phyloP scores from a whole-genome alignment of 148 eudicot species.

The Camellia sinensis region DNA sequence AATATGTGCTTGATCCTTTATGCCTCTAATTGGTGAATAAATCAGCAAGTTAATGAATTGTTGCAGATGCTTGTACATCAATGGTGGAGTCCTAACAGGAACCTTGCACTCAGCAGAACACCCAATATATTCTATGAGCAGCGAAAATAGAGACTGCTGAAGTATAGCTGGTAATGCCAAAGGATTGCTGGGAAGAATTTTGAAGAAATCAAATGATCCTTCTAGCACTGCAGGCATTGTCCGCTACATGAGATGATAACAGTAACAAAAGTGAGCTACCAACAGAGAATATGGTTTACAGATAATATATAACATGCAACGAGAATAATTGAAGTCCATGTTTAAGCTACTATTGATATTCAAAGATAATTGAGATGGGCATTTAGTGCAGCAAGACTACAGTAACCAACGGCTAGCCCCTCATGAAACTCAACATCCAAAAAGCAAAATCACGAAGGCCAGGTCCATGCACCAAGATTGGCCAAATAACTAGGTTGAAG shows the following conservation, averaged over 20 bases:
- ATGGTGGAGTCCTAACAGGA: slow-evolving; percentile 42
- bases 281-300: not conserved
- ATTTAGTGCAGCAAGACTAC: slow-evolving; percentile 2
- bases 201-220: slow-evolving; percentile 73
- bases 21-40: slow-evolving; percentile 49
- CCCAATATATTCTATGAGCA: slow-evolving; percentile 62
- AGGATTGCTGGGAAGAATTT: slow-evolving; percentile 65
- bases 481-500: not conserved
- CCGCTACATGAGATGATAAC: slow-evolving; percentile 40
- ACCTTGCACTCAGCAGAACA: slow-evolving; percentile 38
- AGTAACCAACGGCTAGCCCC: not conserved
- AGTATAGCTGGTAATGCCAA: slow-evolving; percentile 60
- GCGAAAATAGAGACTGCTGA: slow-evolving; percentile 62
- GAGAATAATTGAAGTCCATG: not conserved
- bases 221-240: slow-evolving; percentile 54
- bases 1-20: slow-evolving; percentile 70
- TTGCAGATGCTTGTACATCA: slow-evolving; percentile 67
- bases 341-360: not conserved
- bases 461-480: not conserved
- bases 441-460: not conserved
- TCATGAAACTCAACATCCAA: not conserved
- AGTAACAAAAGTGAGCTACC: slow-evolving; percentile 5
- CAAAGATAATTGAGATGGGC: not conserved
- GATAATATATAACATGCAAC: not conserved
- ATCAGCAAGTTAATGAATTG: slow-evolving; percentile 58